Evolutionary conservation across 768 basidiomycete genomes (phyloP).

Genomic region (Scleroderma citrinum): DNA sequence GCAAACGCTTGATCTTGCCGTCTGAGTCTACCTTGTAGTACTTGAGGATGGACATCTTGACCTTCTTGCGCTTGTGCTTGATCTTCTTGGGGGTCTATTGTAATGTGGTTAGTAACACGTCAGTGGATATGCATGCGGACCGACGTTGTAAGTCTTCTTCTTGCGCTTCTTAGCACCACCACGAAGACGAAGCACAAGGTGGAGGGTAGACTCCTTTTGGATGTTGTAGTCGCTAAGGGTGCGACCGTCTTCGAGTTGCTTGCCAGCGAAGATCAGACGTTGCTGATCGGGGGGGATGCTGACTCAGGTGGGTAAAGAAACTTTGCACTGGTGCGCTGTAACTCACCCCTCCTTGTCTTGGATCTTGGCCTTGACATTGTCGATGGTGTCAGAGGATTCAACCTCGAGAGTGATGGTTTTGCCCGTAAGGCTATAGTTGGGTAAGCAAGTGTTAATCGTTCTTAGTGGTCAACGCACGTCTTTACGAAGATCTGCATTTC

Average conservation of each 20-base stretch:
- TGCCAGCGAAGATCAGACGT: conserved; percentile 97
- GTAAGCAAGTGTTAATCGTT: conserved; percentile 3
- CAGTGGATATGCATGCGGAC: conserved; percentile 20
- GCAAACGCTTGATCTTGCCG: conserved; percentile 98
- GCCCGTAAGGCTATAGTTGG: conserved; percentile 76
- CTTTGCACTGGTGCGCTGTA: neutral
- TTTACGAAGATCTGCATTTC: conserved; percentile 99
- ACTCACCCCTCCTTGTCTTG: conserved; percentile 93
- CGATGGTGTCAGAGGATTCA: conserved; percentile 94
- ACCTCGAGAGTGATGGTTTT: conserved; percentile 99
- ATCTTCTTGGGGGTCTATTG: conserved; percentile 93
- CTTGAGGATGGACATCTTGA: conserved; percentile 99
- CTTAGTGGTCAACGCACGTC: conserved; percentile 51
- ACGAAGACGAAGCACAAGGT: conserved; percentile 94
- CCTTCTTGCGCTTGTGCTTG: conserved; percentile 99
- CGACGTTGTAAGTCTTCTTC: conserved; percentile 98
- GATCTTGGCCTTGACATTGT: conserved; percentile 97
- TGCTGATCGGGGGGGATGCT: conserved; percentile 94
- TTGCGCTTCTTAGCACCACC: conserved; percentile 99
- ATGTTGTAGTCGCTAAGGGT: conserved; percentile 96
- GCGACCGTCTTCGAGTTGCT: conserved; percentile 98
- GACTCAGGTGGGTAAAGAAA: conserved; percentile 6
- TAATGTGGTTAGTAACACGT: conserved; percentile 5
- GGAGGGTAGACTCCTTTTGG: conserved; percentile 99
- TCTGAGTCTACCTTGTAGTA: conserved; percentile 99